Evolutionary conservation across 2,329 filamentous ascomycete genomes (phyloP).

Genomic region (Xylaria polymorpha): DNA sequence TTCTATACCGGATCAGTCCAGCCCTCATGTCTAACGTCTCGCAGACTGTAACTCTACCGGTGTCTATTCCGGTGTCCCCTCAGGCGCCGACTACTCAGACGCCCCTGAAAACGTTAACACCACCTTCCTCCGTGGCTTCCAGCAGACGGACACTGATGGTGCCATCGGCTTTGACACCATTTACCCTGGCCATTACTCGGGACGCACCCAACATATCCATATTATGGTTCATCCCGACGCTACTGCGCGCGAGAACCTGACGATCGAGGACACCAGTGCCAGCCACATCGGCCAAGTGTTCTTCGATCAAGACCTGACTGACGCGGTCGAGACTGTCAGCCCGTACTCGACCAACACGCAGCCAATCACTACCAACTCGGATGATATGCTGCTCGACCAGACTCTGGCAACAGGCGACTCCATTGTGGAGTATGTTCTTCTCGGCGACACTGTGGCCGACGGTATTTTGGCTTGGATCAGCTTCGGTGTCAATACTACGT

Average conservation of each 20-base stretch:
- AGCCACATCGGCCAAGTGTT: conserved; percentile 29
- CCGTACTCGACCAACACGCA: conserved; percentile 30
- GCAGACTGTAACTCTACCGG: conserved; percentile 27
- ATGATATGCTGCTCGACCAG: conserved; percentile 21
- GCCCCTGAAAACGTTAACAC: conserved; percentile 9
- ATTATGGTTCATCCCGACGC: conserved; percentile 24
- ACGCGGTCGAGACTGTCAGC: background rate
- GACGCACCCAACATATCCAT: conserved; percentile 34
- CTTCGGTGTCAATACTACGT: conserved; percentile 27
- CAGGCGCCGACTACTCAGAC: conserved; percentile 7
- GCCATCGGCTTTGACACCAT: conserved; percentile 31
- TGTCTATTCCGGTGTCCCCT: conserved; percentile 30
- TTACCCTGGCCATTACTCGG: conserved; percentile 34
- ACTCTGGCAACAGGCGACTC: conserved; percentile 20
- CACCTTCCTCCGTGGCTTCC: conserved; percentile 33
- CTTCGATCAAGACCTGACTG: conserved; percentile 31
- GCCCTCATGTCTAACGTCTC: background rate
- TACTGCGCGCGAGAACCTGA: conserved; percentile 4
- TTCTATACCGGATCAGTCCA: background rate
- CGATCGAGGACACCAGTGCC: conserved; percentile 5
- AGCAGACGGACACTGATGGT: conserved; percentile 27
- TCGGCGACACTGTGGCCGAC: conserved; percentile 14
- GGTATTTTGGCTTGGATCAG: conserved; percentile 35
- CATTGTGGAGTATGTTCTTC: conserved; percentile 20
- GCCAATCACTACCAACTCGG: conserved; percentile 21